Conservation (phyloP, 179 eudicot genomes). For the Vitellaria paradoxa region DNA sequence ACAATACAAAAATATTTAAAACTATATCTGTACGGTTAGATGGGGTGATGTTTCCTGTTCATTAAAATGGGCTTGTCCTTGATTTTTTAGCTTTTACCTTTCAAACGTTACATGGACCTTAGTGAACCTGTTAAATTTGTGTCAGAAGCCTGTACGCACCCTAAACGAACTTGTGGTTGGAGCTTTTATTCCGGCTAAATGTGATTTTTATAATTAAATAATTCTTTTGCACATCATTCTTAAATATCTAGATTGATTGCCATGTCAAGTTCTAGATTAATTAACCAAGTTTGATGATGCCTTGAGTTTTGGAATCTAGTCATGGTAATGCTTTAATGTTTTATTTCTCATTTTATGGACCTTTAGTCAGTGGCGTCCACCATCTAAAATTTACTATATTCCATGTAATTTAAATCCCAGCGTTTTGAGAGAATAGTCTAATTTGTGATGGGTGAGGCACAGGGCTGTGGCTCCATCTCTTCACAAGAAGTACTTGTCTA, state of each 20-base stretch:
- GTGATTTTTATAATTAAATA: neutral
- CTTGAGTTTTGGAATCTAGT: neutral
- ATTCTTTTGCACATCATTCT: neutral
- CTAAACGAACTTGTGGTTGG: neutral
- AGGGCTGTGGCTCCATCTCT: constrained; percentile 99
- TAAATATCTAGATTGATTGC: neutral
- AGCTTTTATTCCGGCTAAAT: neutral
- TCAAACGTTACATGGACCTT: neutral
- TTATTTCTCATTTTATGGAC: neutral
- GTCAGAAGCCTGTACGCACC: neutral
- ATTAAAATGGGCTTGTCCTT: neutral
- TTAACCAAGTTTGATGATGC: neutral
- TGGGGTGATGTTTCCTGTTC: neutral
- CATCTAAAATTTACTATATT: neutral
- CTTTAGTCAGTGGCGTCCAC: neutral
- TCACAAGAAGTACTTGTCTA: constrained; percentile 85
- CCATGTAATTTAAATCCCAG: neutral
- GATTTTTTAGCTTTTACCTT: neutral
- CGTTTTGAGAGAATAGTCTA: constrained; percentile 29
- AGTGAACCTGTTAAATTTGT: neutral
- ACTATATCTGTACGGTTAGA: too few species aligned
- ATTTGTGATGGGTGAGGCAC: constrained; percentile 83
- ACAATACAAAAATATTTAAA: neutral
- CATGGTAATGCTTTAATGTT: neutral
- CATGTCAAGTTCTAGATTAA: neutral